Evolutionary conservation across 2,329 filamentous ascomycete species (phyloP), one percentile per base, ranked within the genome.

Genomic region (Orbilia brochopaga): DNA sequence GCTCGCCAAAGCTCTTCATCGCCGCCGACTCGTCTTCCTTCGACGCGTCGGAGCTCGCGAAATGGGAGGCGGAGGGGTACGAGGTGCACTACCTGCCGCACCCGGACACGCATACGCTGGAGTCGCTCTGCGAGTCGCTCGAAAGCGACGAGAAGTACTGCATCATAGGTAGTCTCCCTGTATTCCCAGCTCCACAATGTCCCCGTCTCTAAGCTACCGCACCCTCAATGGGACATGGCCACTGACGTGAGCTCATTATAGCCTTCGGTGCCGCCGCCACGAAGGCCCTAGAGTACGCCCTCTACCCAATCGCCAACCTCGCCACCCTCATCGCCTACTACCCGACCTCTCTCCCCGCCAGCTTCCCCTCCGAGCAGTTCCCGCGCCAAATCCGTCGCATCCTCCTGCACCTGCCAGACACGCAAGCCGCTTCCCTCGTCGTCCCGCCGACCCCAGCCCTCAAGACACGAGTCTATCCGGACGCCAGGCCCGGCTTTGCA

Each of bases 401-500:
- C 1, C 78, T 86, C 5, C 83, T 87, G 0, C 86, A 88, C 77
- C 82, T 88, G 81, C 8, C 84, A 82, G 77, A 84, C 2, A 76
- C 80, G 37, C 77, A 82, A 23, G 78, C 74, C 1, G 78, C 77
- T 73, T 76, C 60, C 63, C 74, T 10, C 30, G 79, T 32, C 75
- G 77, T 46, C 79, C 80, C 62, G 78, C 42, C 46, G 21, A 27
- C 24, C 21, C 30, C 82, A n/a, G 77, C 79, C 53, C 81, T 82
- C 66, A 79, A 79, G 46, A 79, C 82, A 2, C 87, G 83, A 76
- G 82, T 82, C 0, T 88, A 88, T 74, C 81, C 83, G 10, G 81
- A 82, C 69, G 85, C 79, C 0, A 80, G 85, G 56, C 80, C 85
- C 0, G 90, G 90, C 0, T 92, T 92, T 73, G 89, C 89, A 0